Evolutionary conservation across 2,329 filamentous ascomycete genomes (phyloP).

Genomic region (Penicillium sp.): DNA sequence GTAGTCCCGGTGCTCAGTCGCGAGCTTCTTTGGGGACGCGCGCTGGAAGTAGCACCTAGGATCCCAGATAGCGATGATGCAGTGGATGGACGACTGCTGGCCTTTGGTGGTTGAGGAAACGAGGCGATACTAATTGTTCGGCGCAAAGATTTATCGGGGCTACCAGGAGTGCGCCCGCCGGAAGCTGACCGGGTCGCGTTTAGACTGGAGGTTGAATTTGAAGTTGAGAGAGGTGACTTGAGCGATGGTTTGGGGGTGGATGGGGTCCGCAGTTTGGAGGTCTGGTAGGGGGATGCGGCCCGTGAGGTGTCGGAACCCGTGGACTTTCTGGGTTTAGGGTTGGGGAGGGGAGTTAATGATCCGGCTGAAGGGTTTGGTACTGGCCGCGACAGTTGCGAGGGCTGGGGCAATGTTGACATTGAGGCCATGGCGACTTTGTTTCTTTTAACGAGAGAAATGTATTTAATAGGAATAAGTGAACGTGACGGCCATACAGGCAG

Average conservation of each 20-base stretch:
- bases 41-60: conserved; percentile 31
- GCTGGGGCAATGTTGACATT: conserved; percentile 63
- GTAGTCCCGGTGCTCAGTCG: conserved; percentile 56
- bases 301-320: conserved; percentile 49
- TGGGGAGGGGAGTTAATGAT: conserved; percentile 70
- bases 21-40: conserved; percentile 55
- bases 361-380: conserved; percentile 66
- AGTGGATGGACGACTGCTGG: conserved; percentile 62
- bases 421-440: conserved; percentile 22
- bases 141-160: conserved; percentile 67
- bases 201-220: conserved; percentile 52
- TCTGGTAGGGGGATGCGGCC: conserved; percentile 42
- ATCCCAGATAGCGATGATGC: conserved; percentile 45
- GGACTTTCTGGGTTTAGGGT: conserved; percentile 69
- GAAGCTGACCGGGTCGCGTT: conserved; percentile 57
- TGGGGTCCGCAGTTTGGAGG: conserved; percentile 59
- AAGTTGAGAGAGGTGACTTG: conserved; percentile 47
- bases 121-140: conserved; percentile 92
- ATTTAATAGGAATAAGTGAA: background rate
- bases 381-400: conserved; percentile 62
- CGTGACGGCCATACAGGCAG: conserved; percentile 17
- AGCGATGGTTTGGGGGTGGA: conserved; percentile 53
- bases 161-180: conserved; percentile 51
- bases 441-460: background rate
- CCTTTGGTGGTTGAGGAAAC: conserved; percentile 84